Evolutionary conservation across 192 early-diverging fungal species (phyloP), one percentile per base, ranked within the genome.

Genomic region (Coemansia sp.): DNA sequence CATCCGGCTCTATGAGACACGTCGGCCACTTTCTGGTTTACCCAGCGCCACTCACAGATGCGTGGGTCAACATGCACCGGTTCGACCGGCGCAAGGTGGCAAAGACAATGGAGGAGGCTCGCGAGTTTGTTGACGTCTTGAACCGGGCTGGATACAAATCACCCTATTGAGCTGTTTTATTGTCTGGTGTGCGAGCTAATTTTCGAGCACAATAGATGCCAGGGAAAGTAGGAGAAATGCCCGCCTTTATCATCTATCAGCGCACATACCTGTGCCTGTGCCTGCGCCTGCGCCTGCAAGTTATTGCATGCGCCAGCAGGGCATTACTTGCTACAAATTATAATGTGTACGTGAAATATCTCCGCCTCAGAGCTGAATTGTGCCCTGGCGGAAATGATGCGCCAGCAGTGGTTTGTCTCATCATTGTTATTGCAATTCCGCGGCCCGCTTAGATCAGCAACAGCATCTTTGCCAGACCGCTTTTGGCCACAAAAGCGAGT

Each of bases 41-140:
- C 26, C 76, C 81, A 23, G 69, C 63, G 39, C 65, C 71, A 34
- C 74, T 78, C 14, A 69, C 76, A 0, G 67, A 74, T 14, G 69
- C 58, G 57, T 83, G 81, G 81, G 65, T 83, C 59, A 62, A 31
- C 37, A 83, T 83, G 81, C 75, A 83, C 57, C 42, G 48, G 31
- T 69, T 83, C 20, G 63, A 83, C 60, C 72, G 39, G 24, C 28
- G 31, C 11, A 51, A 34, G 23, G 81, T 78, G 24, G 50, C 51
- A 16, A 46, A 50, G 39, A 31, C 60, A n/a, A 74, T 76, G 71
- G 67, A 63, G 33, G 74, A 78, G 48, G 68, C 76, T 2, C 63
- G 65, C 11, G 71, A 75, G 39, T 83, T 83, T 67, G 76, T 83
- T 20, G 66, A 63, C 31, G 76, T 68, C 16, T 35, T 83, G 31